phyloP scores from a whole-genome alignment of 768 basidiomycete species.

The Tephrocybe sp. region DNA sequence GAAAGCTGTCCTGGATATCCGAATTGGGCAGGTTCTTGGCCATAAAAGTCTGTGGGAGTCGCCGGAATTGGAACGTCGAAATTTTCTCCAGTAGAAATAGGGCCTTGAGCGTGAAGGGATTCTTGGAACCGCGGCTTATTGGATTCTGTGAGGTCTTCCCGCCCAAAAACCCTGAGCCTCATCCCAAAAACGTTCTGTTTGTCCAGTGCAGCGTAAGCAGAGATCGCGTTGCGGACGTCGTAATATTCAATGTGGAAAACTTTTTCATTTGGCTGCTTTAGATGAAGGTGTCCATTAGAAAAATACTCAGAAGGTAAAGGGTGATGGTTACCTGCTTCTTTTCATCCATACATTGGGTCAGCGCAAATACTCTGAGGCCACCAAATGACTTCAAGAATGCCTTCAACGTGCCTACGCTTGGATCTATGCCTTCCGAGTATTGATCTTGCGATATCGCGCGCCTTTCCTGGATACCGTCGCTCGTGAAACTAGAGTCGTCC shows the following conservation, averaged over 20 bases:
- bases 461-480: slow-evolving; percentile 7
- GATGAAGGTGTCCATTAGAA: neutral
- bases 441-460: neutral
- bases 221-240: slow-evolving; percentile 58
- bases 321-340: slow-evolving; percentile 22
- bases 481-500: slow-evolving; percentile 6
- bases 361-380: slow-evolving; percentile 28
- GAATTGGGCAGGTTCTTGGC: slow-evolving; percentile 18
- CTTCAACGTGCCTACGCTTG: slow-evolving; percentile 29
- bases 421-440: neutral
- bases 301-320: neutral
- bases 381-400: slow-evolving; percentile 36
- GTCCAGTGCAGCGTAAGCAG: slow-evolving; percentile 51
- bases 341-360: slow-evolving; percentile 18
- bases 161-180: slow-evolving; percentile 44
- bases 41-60: slow-evolving; percentile 11
- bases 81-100: slow-evolving; percentile 6
- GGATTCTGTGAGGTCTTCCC: slow-evolving; percentile 14
- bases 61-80: slow-evolving; percentile 5
- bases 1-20: slow-evolving; percentile 32
- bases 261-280: slow-evolving; percentile 21
- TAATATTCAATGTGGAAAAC: slow-evolving; percentile 66
- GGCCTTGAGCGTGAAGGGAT: neutral
- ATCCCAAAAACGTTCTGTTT: slow-evolving; percentile 50
- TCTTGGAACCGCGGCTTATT: slow-evolving; percentile 6